These are phyloP conservation scores for Botrytis elliptica DNA, from an alignment of 2,329 filamentous ascomycete genomes.

Conservation along the genomic window DNA sequence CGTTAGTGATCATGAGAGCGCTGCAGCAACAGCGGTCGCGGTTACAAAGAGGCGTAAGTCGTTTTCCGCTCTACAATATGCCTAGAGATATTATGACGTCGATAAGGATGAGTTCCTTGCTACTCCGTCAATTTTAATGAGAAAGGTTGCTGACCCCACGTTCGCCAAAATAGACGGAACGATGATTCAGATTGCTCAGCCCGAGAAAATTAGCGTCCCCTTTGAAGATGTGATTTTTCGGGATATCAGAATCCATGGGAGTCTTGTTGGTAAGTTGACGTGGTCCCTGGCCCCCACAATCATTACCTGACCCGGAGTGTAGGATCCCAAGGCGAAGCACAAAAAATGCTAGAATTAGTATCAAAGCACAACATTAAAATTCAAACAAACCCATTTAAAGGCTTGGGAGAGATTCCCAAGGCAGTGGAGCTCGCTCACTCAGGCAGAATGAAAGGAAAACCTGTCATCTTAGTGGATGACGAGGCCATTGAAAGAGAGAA, in stretches of 20 bases:
- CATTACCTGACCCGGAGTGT: constrained; percentile 27
- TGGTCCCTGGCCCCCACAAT: constrained; percentile 13
- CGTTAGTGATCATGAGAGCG: constrained; percentile 51
- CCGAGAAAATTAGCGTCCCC: constrained; percentile 41
- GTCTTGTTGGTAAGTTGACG: constrained; percentile 37
- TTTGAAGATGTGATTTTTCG: constrained; percentile 52
- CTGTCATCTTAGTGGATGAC: constrained; percentile 51
- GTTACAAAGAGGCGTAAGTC: constrained; percentile 54
- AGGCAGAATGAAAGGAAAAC: constrained; percentile 56
- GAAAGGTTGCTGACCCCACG: background rate
- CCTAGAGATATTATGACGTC: background rate
- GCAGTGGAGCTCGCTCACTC: constrained; percentile 50
- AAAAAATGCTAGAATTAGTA: constrained; percentile 49
- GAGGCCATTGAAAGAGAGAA: constrained; percentile 37
- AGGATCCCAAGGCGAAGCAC: constrained; percentile 45
- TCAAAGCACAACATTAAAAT: constrained; percentile 49
- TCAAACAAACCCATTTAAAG: constrained; percentile 51
- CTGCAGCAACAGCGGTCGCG: constrained; percentile 52
- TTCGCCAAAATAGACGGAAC: constrained; percentile 41
- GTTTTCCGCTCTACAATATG: background rate
- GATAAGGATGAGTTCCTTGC: background rate
- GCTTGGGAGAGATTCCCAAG: constrained; percentile 51
- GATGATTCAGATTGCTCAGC: constrained; percentile 59
- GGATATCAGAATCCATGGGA: constrained; percentile 51
- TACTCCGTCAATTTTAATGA: background rate